These are phyloP conservation scores for Sclerotinia nivalis DNA, from an alignment of 2,329 filamentous ascomycete genomes.

Conservation along the genomic window DNA sequence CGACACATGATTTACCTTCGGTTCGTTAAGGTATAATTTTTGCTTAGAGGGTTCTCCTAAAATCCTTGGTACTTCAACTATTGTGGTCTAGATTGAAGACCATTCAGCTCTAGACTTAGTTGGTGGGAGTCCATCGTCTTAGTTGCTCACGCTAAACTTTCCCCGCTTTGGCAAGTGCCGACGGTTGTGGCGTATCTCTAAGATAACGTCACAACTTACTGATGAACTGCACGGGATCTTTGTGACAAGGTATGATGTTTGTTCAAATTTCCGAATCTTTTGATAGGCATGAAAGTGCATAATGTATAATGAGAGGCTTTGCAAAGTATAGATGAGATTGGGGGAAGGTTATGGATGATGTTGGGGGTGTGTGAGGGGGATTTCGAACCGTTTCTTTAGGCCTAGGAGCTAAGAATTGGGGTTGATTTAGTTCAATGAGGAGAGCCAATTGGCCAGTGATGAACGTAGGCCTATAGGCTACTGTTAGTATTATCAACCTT, in stretches of 20 bases:
- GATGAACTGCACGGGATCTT: background rate
- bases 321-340: background rate
- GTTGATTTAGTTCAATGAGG: background rate
- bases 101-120: background rate
- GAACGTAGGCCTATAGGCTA: background rate
- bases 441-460: background rate
- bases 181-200: constrained; percentile 1
- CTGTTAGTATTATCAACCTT: background rate
- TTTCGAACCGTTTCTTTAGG: background rate
- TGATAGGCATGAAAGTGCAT: background rate
- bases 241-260: background rate
- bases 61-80: background rate
- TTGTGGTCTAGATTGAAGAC: background rate
- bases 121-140: background rate
- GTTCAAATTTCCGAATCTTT: background rate
- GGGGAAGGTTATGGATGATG: too few species aligned
- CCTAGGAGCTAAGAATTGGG: too few species aligned
- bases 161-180: background rate
- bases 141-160: background rate
- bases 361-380: background rate
- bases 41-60: background rate
- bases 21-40: background rate
- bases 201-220: background rate
- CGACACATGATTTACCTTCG: background rate
- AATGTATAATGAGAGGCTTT: background rate